phyloP scores from a whole-genome alignment of 306 rosid species.

The Sphenostylis stenocarpa region DNA sequence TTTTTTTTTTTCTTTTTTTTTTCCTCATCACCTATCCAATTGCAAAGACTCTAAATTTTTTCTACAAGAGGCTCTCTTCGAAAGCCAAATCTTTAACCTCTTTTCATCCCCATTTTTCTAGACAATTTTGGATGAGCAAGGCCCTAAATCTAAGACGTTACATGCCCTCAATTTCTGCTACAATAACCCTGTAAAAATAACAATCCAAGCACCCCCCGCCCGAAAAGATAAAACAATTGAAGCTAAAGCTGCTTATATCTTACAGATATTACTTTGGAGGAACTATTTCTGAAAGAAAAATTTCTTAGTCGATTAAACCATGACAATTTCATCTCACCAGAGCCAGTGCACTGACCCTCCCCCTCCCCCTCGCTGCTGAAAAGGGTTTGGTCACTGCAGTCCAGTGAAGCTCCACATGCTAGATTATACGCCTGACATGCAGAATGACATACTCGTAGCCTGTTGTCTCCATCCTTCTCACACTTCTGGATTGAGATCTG shows the following conservation, averaged over 20 bases:
- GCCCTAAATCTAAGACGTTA: slow-evolving; percentile 59
- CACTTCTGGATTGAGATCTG: slow-evolving; percentile 97
- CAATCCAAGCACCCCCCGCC: slow-evolving; percentile 34
- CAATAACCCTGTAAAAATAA: slow-evolving; percentile 51
- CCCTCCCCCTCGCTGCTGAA: slow-evolving; percentile 80
- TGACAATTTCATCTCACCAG: slow-evolving; percentile 68
- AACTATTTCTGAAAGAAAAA: slow-evolving; percentile 59
- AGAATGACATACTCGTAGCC: slow-evolving; percentile 90
- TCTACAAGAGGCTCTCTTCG: slow-evolving; percentile 79
- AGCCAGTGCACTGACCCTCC: slow-evolving; percentile 89
- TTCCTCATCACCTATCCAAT: slow-evolving; percentile 9
- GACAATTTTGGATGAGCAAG: slow-evolving; percentile 59
- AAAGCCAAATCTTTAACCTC: slow-evolving; percentile 60
- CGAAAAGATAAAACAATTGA: neutral
- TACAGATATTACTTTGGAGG: slow-evolving; percentile 63
- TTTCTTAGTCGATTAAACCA: slow-evolving; percentile 60
- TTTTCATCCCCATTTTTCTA: slow-evolving; percentile 53
- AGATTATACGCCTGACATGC: slow-evolving; percentile 88
- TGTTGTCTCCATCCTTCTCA: slow-evolving; percentile 87
- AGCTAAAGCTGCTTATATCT: slow-evolving; percentile 59
- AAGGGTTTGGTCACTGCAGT: slow-evolving; percentile 91
- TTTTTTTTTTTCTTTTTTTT: neutral
- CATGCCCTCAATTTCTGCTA: slow-evolving; percentile 45
- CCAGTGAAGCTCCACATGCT: slow-evolving; percentile 96
- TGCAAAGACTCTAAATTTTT: slow-evolving; percentile 43